Evolutionary conservation across 1,284 basidiomycete genomes (phyloP).

Genomic region (Jaminaea rosea): DNA sequence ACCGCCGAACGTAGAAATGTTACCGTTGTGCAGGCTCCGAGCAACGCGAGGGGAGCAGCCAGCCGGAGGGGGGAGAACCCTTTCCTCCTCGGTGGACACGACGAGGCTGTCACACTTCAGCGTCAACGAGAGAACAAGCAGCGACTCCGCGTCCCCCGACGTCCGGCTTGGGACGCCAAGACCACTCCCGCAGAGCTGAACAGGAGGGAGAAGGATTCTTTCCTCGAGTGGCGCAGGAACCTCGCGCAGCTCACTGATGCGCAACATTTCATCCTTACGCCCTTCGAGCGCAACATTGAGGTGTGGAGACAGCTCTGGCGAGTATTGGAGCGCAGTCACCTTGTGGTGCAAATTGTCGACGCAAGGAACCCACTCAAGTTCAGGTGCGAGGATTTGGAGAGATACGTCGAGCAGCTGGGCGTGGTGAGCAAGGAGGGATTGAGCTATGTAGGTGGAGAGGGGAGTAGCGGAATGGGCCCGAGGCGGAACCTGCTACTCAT

Average conservation of each 20-base stretch:
- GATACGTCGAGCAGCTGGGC: constrained; percentile 34
- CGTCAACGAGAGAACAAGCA: constrained; percentile 39
- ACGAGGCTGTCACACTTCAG: constrained; percentile 59
- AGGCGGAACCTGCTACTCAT: constrained; percentile 74
- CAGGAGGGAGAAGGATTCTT: constrained; percentile 40
- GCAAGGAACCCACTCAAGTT: constrained; percentile 45
- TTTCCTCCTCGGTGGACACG: constrained; percentile 71
- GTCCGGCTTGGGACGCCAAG: constrained; percentile 34
- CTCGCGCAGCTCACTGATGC: constrained; percentile 45
- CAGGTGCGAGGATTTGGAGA: constrained; percentile 45
- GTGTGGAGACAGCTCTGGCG: constrained; percentile 48
- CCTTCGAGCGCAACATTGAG: constrained; percentile 46
- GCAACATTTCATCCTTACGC: constrained; percentile 43
- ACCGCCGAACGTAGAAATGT: constrained; percentile 92
- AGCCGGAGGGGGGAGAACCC: constrained; percentile 56
- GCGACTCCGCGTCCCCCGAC: constrained; percentile 36
- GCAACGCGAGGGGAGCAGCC: constrained; percentile 31
- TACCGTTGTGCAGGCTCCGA: constrained; percentile 68
- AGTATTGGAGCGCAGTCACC: constrained; percentile 43
- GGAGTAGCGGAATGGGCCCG: constrained; percentile 47
- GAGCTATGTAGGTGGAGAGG: constrained; percentile 66
- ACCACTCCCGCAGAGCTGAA: constrained; percentile 43
- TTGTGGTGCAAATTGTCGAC: constrained; percentile 46
- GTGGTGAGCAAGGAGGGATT: constrained; percentile 86
- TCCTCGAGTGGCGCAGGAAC: constrained; percentile 44